Evolutionary conservation across 2,329 filamentous ascomycete species (phyloP).

Genomic region (Epichloe baconii): DNA sequence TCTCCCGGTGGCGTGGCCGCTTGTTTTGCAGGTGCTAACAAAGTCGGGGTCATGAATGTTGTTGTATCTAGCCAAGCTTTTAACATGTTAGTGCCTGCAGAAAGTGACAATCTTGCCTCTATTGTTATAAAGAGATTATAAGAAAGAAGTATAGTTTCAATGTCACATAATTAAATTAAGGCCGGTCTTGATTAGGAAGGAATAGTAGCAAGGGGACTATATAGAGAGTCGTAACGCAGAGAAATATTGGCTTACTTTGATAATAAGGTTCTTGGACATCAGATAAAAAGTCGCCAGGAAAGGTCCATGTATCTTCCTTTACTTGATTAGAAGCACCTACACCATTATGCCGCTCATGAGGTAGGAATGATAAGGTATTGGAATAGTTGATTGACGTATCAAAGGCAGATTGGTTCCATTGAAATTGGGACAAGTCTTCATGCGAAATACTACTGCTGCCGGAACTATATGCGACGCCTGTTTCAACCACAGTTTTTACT

Average conservation of each 20-base stretch:
- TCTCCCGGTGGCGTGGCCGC: background rate
- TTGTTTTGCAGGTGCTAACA: background rate
- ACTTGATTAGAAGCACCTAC: background rate
- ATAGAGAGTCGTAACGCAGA: background rate
- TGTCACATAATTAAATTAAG: no score
- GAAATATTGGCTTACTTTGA: background rate
- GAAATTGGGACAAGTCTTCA: background rate
- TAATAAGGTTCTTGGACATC: background rate
- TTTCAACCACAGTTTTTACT: no score
- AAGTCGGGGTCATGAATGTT: background rate
- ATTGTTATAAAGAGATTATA: background rate
- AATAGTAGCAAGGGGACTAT: background rate
- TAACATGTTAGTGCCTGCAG: background rate
- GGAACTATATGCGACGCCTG: no score
- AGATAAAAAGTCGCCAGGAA: background rate
- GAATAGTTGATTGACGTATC: background rate
- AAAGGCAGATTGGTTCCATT: background rate
- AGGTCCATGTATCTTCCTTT: background rate
- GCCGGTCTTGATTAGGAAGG: background rate
- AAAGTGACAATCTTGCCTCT: background rate
- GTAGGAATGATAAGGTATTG: background rate
- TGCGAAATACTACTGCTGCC: no score
- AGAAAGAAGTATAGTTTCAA: fast-evolving
- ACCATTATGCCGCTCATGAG: background rate
- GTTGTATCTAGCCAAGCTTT: background rate